These are phyloP conservation scores for Eleusine indica DNA, from an alignment of 176 grass and related monocot species.

Conservation along the genomic window DNA sequence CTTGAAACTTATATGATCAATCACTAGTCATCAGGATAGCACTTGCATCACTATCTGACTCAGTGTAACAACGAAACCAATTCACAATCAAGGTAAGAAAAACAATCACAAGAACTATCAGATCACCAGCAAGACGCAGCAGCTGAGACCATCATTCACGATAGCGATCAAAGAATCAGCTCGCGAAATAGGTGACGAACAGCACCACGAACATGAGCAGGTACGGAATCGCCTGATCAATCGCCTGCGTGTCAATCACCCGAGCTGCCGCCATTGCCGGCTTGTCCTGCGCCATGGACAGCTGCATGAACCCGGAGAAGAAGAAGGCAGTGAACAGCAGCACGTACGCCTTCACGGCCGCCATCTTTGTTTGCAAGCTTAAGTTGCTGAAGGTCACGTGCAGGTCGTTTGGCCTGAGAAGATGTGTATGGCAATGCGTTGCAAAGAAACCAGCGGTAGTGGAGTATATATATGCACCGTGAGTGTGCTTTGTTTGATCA, in stretches of 20 bases:
- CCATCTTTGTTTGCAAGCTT: background rate
- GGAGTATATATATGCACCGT: background rate
- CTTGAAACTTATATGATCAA: too few species aligned
- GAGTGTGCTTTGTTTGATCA: background rate
- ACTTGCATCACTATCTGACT: too few species aligned
- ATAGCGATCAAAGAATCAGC: background rate
- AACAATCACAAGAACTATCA: background rate
- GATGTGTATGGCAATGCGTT: background rate
- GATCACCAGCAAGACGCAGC: too few species aligned
- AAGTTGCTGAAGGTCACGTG: background rate
- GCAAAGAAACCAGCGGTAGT: background rate
- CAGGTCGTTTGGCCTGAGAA: background rate
- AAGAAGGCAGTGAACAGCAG: constrained; percentile 32
- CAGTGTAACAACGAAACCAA: too few species aligned
- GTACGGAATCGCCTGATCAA: constrained; percentile 26
- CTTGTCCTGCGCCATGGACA: constrained; percentile 33
- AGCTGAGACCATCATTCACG: too few species aligned
- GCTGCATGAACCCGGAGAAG: constrained; percentile 45
- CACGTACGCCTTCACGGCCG: background rate
- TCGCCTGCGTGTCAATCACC: background rate
- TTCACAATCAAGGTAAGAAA: too few species aligned
- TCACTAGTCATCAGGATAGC: too few species aligned
- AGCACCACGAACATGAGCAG: constrained; percentile 8
- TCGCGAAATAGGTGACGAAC: constrained; percentile 6
- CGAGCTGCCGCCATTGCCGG: background rate